Base-by-base conservation (phyloP, 495 filamentous ascomycete species). In the Barbatosphaeria neglecta region DNA sequence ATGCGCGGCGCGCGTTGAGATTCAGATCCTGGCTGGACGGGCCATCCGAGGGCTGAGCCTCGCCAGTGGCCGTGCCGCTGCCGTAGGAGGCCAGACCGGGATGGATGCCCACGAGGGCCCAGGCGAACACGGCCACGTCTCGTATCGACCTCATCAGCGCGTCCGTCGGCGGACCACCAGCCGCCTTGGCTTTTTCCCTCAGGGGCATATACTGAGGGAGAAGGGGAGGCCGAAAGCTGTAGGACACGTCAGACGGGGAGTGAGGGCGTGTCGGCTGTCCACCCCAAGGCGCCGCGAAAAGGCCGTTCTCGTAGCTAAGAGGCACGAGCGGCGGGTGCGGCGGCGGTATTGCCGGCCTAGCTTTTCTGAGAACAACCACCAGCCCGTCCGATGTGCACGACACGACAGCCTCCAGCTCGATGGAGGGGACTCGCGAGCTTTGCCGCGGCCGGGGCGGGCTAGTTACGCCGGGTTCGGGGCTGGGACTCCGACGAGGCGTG, bases 321-420 rank as follows among this genome's bases (percentile, higher is more conserved):
- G 62, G 61, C 17, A 67, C 58, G 23, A 70, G 62, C 18, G 69
- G 70, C 11, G 68, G 61, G 28, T 74, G 68, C 27, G 68, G 66
- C 23, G 69, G 66, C 15, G 84, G 83, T 35, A 87, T 79, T 3
- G 78, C 70, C 16, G 87, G 81, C 22, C 84, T 72, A 22, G 87
- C 86, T 41, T 76, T 78, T 35, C 87, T 83, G 10, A 94, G 69
- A 23, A 90, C 81, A 16, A 93, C 87, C 8, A 93, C 87, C 11
- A 94, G 67, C 10, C 87, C 87, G 59, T 93, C 88, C 1, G 88
- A 93, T 2, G 87, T 89, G 59, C 87, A 94, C 6, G 87, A 93
- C 31, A 93, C 81, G 17, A 94, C 87, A 11, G 87, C 87, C 63
- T 94, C 87, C 31, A 94, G 66, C 55, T 92, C 87, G 44, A 84